Evolutionary conservation across 768 basidiomycete species (phyloP), one percentile per base, ranked within the genome.

Genomic region (Mycena haematopus): DNA sequence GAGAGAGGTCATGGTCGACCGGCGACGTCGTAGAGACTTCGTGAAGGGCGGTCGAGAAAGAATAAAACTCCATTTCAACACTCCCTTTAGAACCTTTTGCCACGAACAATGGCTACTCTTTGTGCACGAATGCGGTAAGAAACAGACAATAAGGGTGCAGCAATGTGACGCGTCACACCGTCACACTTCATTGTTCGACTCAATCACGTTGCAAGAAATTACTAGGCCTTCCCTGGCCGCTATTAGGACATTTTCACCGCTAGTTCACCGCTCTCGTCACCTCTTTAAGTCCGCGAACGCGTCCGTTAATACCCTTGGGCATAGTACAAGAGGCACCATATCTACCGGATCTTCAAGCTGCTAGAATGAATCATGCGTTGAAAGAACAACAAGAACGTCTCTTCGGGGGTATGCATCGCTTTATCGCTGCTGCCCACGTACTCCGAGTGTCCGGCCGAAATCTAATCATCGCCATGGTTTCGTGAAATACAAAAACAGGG

Each of bases 1-100:
- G 25, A 47, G 47, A 9, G 59, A 54, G 59, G 53, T 35, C 52
- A 69, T 63, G 61, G 77, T 77, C 77, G 76, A 55, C 76, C 76
- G 69, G 76, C 76, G 76, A 78, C 77, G 73, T 69, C 66, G 66
- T 67, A 42, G 38, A 60, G 62, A 63, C 62, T 60, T 61, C 66
- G 66, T 67, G 56, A 67, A 62, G 24, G 56, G 62, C 52, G 58
- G 66, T 58, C 55, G 51, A 50, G 52, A 45, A 67, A 54, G 40
- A 38, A 52, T 45, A 29, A 35, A 31, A 49, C 6, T 22, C 15
- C 63, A 65, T 65, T 56, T 27, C 44, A 24, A 35, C 27, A 8
- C 42, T 8, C 22, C 63, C 60, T 65, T 59, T 64, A 53, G 40
- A 38, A 21, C 22, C 50, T 3, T 3, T 25, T 3, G 36, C 17